Evolutionary conservation across 169 alveolate genomes (phyloP), one percentile per base, ranked within the genome.

Genomic region (Cryptosporidium canis): DNA sequence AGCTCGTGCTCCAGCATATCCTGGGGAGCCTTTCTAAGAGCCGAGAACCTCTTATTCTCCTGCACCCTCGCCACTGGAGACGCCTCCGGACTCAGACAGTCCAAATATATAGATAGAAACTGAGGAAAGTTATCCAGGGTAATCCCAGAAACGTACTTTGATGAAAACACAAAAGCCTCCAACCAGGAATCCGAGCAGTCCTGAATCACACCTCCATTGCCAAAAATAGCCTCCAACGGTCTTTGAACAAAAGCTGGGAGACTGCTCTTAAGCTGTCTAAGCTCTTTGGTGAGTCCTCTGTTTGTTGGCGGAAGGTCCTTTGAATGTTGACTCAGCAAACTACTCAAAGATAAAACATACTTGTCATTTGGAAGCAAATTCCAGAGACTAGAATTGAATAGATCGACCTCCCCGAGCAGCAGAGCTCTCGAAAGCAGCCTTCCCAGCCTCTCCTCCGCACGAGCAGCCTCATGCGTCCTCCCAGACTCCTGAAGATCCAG

Each of bases 111-210:
- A 5, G 70, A 55, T 5, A 77, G 18, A 14, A 77, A 77, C 33
- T 77, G 77, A 0, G 65, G 48, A 39, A 77, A 77, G 48, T 77
- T 77, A 3, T 77, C 61, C 58, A 77, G 41, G 39, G 27, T 55
- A 24, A 77, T 77, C 14, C 87, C 87, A 4, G 70, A 9, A 41
- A 77, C 87, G 44, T 77, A 77, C 33, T 33, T 61, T 3, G 71
- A 41, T 53, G 87, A 77, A 63, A 77, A 77, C 11, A 77, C 45
- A 58, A 77, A 77, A 31, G 87, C 87, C 21, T 77, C 87, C n/a
- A 77, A 35, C 87, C 87, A 77, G 14, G 87, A 77, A 24, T 77
- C 61, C 1, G 87, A 55, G 24, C 70, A 39, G 18, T 33, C 43
- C 12, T 77, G 87, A 44, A 77, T 77, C 29, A 77, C 48, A 58